A percentile compares a stretch with the other conserved stretches of the same genome.
Evolutionary conservation across 2,329 filamentous ascomycete species (phyloP).

Genomic region (Leptoxyphium fumago): DNA sequence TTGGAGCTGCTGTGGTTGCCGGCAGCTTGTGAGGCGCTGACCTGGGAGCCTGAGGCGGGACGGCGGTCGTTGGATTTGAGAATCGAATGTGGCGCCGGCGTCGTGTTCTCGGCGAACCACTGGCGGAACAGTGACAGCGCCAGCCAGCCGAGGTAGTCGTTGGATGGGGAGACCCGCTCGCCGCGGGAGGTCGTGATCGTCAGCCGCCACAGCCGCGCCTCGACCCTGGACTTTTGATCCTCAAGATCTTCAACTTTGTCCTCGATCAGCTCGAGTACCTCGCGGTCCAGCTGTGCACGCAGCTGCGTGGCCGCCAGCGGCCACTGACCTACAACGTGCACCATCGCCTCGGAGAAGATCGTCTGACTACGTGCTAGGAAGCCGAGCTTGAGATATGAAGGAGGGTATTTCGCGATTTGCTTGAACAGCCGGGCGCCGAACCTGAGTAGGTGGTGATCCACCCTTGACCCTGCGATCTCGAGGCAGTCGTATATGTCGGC

Average conservation of each 20-base stretch:
- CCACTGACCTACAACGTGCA: conserved; percentile 93
- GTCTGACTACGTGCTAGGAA: conserved; percentile 72
- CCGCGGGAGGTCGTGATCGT: conserved; percentile 64
- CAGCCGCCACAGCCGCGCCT: conserved; percentile 68
- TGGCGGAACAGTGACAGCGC: conserved; percentile 77
- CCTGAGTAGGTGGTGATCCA: conserved; percentile 85
- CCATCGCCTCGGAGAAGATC: conserved; percentile 62
- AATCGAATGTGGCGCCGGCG: conserved; percentile 47
- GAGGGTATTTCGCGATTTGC: conserved; percentile 91
- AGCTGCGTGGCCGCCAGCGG: conserved; percentile 66
- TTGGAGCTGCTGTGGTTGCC: neutral
- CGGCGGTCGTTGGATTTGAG: conserved; percentile 22
- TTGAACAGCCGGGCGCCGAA: conserved; percentile 88
- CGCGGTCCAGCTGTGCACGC: conserved; percentile 51
- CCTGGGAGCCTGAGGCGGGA: conserved; percentile 2
- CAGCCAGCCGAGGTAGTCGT: conserved; percentile 78
- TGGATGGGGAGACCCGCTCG: conserved; percentile 66
- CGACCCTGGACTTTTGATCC: conserved; percentile 64
- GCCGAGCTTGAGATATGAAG: conserved; percentile 78
- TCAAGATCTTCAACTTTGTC: conserved; percentile 89
- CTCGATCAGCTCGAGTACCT: conserved; percentile 78
- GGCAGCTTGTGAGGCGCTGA: conserved; percentile 1
- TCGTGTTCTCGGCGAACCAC: conserved; percentile 84
- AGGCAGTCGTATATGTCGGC: conserved; percentile 94
- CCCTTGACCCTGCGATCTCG: conserved; percentile 69